These are phyloP conservation scores for Pseudogymnoascus sp. DNA, from an alignment of 2,329 filamentous ascomycete species.

Conservation along the genomic window DNA sequence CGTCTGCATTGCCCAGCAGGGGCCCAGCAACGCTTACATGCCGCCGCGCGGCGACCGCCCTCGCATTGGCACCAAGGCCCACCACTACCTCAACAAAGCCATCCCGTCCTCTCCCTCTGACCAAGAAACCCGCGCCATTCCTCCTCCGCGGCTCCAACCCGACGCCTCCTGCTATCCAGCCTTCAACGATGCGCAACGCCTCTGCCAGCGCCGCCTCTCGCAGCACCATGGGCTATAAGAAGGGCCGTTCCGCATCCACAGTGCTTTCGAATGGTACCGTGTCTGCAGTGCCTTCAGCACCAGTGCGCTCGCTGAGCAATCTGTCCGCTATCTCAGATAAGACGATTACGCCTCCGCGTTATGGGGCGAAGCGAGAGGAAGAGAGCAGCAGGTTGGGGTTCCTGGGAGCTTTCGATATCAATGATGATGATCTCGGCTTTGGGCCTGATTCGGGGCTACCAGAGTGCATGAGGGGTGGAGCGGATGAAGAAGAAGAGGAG, in stretches of 20 bases:
- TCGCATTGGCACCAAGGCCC: slow-evolving; percentile 38
- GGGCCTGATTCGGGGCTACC: slow-evolving; percentile 25
- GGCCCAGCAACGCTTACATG: slow-evolving; percentile 48
- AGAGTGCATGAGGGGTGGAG: slow-evolving; percentile 27
- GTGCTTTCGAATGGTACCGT: slow-evolving; percentile 25
- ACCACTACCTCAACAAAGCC: slow-evolving; percentile 25
- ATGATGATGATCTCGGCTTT: slow-evolving; percentile 37
- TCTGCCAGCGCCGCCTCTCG: slow-evolving; percentile 63
- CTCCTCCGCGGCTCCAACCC: slow-evolving; percentile 20
- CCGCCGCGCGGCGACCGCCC: slow-evolving; percentile 46
- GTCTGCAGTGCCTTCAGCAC: neutral
- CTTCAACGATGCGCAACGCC: slow-evolving; percentile 49
- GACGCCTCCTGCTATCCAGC: slow-evolving; percentile 35
- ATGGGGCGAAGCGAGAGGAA: slow-evolving; percentile 26
- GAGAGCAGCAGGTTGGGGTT: slow-evolving; percentile 44
- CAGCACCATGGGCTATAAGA: slow-evolving; percentile 79
- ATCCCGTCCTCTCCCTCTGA: slow-evolving; percentile 22
- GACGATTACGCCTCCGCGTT: slow-evolving; percentile 39
- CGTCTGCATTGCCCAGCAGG: slow-evolving; percentile 19
- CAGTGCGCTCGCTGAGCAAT: neutral
- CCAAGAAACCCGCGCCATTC: slow-evolving; percentile 32
- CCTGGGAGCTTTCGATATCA: slow-evolving; percentile 50
- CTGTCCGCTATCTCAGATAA: slow-evolving; percentile 21
- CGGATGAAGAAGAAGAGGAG: slow-evolving; percentile 43
- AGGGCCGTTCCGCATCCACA: slow-evolving; percentile 55